phyloP scores from a whole-genome alignment of 345 rosid genomes.

The Syzygium oleosum region DNA sequence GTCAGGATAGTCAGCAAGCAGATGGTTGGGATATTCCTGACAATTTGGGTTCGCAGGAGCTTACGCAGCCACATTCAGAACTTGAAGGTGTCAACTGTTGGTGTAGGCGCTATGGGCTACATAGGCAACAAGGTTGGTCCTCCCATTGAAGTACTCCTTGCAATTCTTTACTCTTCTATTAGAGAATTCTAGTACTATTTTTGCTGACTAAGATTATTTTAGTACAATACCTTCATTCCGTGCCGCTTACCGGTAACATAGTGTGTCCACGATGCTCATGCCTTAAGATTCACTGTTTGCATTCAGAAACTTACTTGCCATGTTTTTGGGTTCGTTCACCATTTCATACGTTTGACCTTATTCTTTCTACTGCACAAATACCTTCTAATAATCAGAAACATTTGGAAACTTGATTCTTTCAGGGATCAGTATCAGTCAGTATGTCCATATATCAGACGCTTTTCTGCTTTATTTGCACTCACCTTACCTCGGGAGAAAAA shows the following conservation, averaged over 20 bases:
- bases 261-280: background rate
- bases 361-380: background rate
- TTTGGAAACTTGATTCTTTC: constrained; percentile 8
- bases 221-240: background rate
- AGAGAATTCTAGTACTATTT: background rate
- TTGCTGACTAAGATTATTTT: background rate
- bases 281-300: background rate
- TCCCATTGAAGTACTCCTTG: constrained; percentile 3
- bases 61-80: constrained; percentile 81
- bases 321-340: background rate
- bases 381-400: background rate
- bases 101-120: constrained; percentile 96
- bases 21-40: constrained; percentile 89
- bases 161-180: background rate
- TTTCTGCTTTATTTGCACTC: constrained; percentile 75
- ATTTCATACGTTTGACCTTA: background rate
- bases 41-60: constrained; percentile 84
- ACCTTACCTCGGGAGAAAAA: constrained; percentile 87
- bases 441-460: constrained; percentile 87
- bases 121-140: constrained; percentile 85
- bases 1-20: constrained; percentile 85
- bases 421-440: constrained; percentile 97
- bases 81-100: constrained; percentile 77
- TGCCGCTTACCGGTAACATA: background rate
- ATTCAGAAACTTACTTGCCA: background rate